phyloP scores from a whole-genome alignment of 495 filamentous ascomycete species.

The Evansstolkia leycettana region DNA sequence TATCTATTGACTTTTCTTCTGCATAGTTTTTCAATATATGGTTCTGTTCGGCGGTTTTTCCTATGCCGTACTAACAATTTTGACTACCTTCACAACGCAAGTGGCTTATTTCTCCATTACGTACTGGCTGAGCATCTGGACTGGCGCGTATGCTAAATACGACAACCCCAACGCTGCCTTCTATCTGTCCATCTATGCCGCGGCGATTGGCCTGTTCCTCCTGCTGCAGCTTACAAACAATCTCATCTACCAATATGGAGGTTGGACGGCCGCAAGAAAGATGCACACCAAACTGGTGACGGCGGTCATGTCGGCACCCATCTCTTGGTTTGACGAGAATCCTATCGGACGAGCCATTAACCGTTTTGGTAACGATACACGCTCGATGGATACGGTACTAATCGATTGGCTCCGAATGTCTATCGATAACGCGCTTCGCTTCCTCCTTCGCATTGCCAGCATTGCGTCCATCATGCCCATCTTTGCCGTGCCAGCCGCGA shows the following conservation, averaged over 20 bases:
- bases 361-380: constrained; percentile 49
- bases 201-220: constrained; percentile 9
- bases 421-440: constrained; percentile 23
- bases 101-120: constrained; percentile 15
- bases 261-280: constrained; percentile 33
- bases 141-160: constrained; percentile 10
- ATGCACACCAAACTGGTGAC: constrained; percentile 57
- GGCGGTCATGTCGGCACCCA: constrained; percentile 61
- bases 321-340: constrained; percentile 85
- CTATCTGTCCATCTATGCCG: constrained; percentile 14
- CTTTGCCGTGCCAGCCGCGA: constrained; percentile 31
- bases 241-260: constrained; percentile 14
- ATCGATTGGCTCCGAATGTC: constrained; percentile 26
- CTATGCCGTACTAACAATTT: constrained; percentile 9
- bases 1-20: not conserved
- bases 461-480: constrained; percentile 36
- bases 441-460: constrained; percentile 30
- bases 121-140: constrained; percentile 18
- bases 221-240: constrained; percentile 11
- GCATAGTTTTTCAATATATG: constrained; percentile 15
- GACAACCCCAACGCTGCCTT: constrained; percentile 7
- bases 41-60: constrained; percentile 9
- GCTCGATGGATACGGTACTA: constrained; percentile 53
- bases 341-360: constrained; percentile 86
- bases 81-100: constrained; percentile 11